Conservation (phyloP, 2,329 filamentous ascomycete species). For the Sporothrix inflata region DNA sequence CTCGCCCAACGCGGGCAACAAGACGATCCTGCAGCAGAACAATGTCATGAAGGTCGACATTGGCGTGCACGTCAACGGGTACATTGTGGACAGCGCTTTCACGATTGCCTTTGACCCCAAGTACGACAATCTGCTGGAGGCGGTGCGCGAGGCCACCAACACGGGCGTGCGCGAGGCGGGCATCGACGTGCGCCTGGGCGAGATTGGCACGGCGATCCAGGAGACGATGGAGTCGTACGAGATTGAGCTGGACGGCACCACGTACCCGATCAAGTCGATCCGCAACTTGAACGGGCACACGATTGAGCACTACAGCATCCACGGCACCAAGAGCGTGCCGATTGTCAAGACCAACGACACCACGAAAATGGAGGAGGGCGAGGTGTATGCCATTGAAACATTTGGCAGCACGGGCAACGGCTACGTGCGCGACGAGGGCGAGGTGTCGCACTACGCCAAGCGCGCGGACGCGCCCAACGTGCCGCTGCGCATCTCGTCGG, state of each 20-base stretch:
- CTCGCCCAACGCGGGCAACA: conserved; percentile 82
- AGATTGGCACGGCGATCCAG: conserved; percentile 82
- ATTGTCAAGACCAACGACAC: conserved; percentile 87
- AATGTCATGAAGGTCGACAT: conserved; percentile 86
- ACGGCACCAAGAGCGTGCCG: conserved; percentile 89
- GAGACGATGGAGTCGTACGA: conserved; percentile 94
- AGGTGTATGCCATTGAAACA: conserved; percentile 93
- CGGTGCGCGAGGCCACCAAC: conserved; percentile 77
- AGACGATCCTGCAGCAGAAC: conserved; percentile 68
- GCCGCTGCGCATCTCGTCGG: conserved; percentile 75
- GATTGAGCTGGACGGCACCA: conserved; percentile 77
- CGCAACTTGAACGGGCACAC: conserved; percentile 88
- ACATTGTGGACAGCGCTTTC: conserved; percentile 81
- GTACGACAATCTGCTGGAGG: conserved; percentile 74
- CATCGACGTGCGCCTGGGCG: conserved; percentile 86
- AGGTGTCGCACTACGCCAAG: conserved; percentile 87
- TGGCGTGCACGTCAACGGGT: conserved; percentile 77
- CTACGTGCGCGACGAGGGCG: conserved; percentile 84
- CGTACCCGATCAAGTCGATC: conserved; percentile 80
- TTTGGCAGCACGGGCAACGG: conserved; percentile 93
- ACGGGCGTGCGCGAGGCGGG: conserved; percentile 89
- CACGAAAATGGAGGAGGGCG: conserved; percentile 97
- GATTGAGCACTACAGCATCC: conserved; percentile 86
- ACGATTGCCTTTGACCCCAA: conserved; percentile 75
- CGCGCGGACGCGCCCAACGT: conserved; percentile 73